Evolutionary conservation across 2,329 filamentous ascomycete species (phyloP), one percentile per base, ranked within the genome.

Genomic region (Colletotrichum sp.): DNA sequence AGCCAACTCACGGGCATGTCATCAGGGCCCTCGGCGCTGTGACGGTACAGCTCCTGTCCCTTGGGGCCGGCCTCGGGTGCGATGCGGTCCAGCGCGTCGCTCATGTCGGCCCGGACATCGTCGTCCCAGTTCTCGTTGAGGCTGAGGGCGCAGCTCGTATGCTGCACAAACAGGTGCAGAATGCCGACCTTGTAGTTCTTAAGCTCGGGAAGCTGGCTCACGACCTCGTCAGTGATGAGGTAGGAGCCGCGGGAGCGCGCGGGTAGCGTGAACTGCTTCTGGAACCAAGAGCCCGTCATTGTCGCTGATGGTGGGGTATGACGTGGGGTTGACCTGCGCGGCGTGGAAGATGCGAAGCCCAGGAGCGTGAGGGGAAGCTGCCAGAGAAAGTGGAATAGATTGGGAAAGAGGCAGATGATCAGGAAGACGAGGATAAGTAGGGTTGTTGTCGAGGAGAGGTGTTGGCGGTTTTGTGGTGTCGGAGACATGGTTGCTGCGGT

Each of bases 41-140:
- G 97, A 59, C 95, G 88, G 86, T 99, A 99, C 62, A 99, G 84
- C 10, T 91, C 89, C 83, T 92, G 89, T 5, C 94, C 93, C 82
- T 93, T 93, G 28, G 89, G 90, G 71, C 98, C 96, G 7, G 85
- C 85, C 81, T 95, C 94, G 0, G 96, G 96, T 57, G 94, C 97
- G 81, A 99, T 94, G 60, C 96, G 90, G 85, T 99, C 96, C 79
- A 99, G 88, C 63, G 96, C 95, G 87, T 98, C 95, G 82, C 92
- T 95, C 96, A 99, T 98, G 85, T 99, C 96, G 55, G 90, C 91
- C 75, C 96, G 91, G n/a, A 99, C 97, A 86, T 98, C 95, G 62
- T 84, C 82, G 81, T 96, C 95, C 82, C 91, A 93, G 87, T 99
- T 99, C 90, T 99, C 97, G 83, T 99, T 99, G 81, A 99, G 87